phyloP scores from a whole-genome alignment of 2,329 filamentous ascomycete genomes.

The Diaporthe helianthi region DNA sequence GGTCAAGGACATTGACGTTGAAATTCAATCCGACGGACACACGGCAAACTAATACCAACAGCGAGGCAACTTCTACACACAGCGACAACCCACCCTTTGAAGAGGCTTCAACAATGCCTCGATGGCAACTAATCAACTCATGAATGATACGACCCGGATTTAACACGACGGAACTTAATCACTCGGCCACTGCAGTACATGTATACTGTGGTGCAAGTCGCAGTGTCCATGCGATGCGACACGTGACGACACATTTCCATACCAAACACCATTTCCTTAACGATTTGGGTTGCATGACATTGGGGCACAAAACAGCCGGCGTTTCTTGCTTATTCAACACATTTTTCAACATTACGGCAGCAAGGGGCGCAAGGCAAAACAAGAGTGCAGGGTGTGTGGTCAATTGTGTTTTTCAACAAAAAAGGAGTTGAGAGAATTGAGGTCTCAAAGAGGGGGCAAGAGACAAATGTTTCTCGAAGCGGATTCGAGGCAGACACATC shows the following conservation, averaged over 20 bases:
- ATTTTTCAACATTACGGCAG: conserved; percentile 32
- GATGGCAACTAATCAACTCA: conserved; percentile 32
- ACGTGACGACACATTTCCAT: conserved; percentile 6
- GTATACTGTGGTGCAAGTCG: conserved; percentile 1
- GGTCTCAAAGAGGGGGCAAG: not conserved
- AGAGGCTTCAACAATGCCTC: conserved; percentile 33
- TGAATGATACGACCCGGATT: conserved; percentile 39
- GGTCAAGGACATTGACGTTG: conserved; percentile 67
- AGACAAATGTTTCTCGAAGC: not conserved
- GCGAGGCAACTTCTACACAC: not conserved
- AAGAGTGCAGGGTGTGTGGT: not conserved
- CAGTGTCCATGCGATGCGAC: conserved; percentile 32
- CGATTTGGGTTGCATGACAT: conserved; percentile 44
- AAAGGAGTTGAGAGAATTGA: not conserved
- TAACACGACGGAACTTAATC: conserved; percentile 35
- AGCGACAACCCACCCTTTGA: not conserved
- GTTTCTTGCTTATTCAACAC: conserved; percentile 35
- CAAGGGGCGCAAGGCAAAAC: conserved; percentile 17
- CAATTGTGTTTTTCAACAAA: conserved; percentile 43
- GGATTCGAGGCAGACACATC: conserved; percentile 10
- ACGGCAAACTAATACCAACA: conserved; percentile 18
- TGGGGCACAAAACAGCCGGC: conserved; percentile 38
- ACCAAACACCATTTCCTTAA: conserved; percentile 38
- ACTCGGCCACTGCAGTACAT: conserved; percentile 19
- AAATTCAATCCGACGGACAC: conserved; percentile 41